A percentile compares a stretch with the other conserved stretches of the same genome.
Evolutionary conservation across 352 stramenopile species (phyloP).

Genomic region (Pythium oligandrum): DNA sequence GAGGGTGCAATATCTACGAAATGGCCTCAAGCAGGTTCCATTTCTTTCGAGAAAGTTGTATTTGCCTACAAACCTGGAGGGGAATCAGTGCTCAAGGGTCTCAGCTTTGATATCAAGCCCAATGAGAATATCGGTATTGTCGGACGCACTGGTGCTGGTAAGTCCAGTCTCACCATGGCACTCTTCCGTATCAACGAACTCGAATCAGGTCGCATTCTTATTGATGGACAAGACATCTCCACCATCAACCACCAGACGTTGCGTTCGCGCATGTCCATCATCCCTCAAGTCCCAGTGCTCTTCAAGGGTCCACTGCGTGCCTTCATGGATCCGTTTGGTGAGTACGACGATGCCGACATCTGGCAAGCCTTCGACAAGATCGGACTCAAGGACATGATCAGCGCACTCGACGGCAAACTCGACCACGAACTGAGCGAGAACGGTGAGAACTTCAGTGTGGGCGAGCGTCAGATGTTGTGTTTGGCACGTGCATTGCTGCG

Average conservation of each 20-base stretch:
- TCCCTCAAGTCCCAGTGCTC: constrained; percentile 79
- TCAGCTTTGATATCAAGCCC: constrained; percentile 40
- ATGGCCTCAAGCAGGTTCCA: constrained; percentile 63
- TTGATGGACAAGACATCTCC: constrained; percentile 37
- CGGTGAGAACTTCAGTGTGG: too few relatives aligned
- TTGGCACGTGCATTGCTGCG: constrained; percentile 85
- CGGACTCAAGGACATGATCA: too few relatives aligned
- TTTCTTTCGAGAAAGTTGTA: constrained; percentile 77
- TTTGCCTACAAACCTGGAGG: constrained; percentile 70
- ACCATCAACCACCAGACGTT: constrained; percentile 20
- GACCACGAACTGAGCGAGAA: not conserved
- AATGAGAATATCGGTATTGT: constrained; percentile 29
- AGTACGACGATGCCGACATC: too few relatives aligned
- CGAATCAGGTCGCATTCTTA: constrained; percentile 30
- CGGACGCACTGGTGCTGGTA: constrained; percentile 63
- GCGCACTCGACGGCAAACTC: constrained; percentile 20
- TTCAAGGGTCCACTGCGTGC: constrained; percentile 41
- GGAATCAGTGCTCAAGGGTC: constrained; percentile 36
- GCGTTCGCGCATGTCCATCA: constrained; percentile 36
- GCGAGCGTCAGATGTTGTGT: constrained; percentile 37
- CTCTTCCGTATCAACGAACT: constrained; percentile 85
- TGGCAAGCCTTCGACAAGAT: too few relatives aligned
- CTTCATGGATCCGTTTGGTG: too few relatives aligned
- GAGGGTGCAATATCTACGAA: too few relatives aligned
- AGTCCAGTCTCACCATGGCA: constrained; percentile 72